Evolutionary conservation across 495 filamentous ascomycete genomes (phyloP), one percentile per base, ranked within the genome.

Genomic region (Staphylotrichum tortipilum): DNA sequence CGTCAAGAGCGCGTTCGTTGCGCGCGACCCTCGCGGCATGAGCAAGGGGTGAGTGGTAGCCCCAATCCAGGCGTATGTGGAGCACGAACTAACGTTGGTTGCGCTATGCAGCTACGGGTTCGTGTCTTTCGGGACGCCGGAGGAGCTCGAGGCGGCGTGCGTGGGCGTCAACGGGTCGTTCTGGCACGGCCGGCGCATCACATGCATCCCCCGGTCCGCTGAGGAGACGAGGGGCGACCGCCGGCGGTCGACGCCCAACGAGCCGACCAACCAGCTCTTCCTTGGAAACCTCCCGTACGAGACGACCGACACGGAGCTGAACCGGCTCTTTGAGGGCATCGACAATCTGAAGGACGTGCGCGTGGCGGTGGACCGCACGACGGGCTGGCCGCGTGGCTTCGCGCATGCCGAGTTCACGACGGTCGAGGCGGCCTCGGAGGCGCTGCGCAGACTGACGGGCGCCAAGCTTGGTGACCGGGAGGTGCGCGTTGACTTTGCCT

Each of bases 241-340:
- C 30, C 9, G 2, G 26, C 1, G 17, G 38, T 10, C 1, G 38
- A 35, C 44, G 4, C 47, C 33, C 39, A 41, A 64, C 30, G 54
- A 67, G 17, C 81, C 84, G 12, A 79, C 79, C 18, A 75, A 72
- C 44, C 86, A 82, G 5, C 73, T 98, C 29, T 96, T 84, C 67
- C 78, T 98, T 53, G 92, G 92, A 49, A 92, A 94, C 67, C 80
- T 98, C 61, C 78, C 86, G 30, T 95, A 86, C 57, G 86, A 95
- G 66, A 82, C 91, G 70, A 85, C 86, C 3, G 92, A 96, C 57
- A 78, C 78, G 31, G 92, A 98, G 55, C 69, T 98, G 24, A 89
- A 94, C 63, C 69, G 80, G 22, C 67, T 96, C 23, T 94, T 98
- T 74, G 65, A 73, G 35, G 78, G 80, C 12, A 68, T 95, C 34